phyloP scores from a whole-genome alignment of 257 asterid genomes.

The Thymus mandschuricus region DNA sequence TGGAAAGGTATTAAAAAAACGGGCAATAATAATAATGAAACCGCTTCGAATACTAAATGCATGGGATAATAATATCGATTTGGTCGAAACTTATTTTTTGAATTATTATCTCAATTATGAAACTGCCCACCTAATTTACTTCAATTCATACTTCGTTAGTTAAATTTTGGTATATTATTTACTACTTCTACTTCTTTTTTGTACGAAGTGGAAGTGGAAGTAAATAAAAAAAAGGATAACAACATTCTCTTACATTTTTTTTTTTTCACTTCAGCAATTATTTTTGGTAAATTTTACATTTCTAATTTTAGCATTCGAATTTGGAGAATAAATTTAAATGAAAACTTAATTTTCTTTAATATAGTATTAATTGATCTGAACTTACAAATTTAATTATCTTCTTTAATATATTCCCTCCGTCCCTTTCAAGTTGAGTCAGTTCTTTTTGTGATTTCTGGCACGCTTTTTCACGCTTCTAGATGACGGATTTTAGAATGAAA shows the following conservation, averaged over 20 bases:
- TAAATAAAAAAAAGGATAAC: no score
- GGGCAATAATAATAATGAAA: constrained; percentile 16
- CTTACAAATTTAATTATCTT: no score
- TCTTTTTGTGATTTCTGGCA: no score
- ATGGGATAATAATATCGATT: not conserved
- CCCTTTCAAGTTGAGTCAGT: no score
- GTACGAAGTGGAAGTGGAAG: no score
- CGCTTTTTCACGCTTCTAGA: no score
- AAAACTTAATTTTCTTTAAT: no score
- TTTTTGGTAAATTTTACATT: not conserved
- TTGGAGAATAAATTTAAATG: no score
- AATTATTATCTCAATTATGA: constrained; percentile 23
- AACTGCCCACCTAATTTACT: constrained; percentile 12
- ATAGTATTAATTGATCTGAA: no score
- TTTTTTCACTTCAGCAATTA: not conserved
- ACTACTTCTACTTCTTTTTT: not conserved
- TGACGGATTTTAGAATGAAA: no score
- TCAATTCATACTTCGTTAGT: constrained; percentile 1
- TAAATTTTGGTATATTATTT: not conserved
- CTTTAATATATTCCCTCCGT: no score
- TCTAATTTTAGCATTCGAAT: not conserved
- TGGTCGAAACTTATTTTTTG: not conserved
- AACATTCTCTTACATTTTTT: not conserved
- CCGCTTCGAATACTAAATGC: constrained; percentile 16
- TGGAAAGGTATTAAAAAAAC: not conserved